A percentile compares a stretch with the other conserved stretches of the same genome.
Evolutionary conservation across 495 filamentous ascomycete genomes (phyloP).

Genomic region (Hypoxylon crocopeplum): DNA sequence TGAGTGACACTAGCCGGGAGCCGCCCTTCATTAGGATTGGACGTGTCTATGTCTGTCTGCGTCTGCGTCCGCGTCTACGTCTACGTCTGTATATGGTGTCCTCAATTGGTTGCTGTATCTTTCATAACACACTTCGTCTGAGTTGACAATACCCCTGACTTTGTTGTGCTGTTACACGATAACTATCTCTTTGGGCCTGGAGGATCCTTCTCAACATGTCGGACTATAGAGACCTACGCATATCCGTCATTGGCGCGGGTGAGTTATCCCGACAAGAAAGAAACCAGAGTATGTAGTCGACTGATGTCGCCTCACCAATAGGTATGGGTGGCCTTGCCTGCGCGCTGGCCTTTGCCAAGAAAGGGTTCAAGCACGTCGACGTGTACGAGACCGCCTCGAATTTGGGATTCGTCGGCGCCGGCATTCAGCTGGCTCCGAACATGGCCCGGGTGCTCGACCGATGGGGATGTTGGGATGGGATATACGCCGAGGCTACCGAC

Average conservation of each 20-base stretch:
- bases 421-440: slow-evolving; percentile 83
- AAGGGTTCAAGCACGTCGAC: slow-evolving; percentile 74
- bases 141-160: slow-evolving; percentile 3
- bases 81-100: background rate
- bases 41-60: background rate
- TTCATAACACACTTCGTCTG: background rate
- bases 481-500: slow-evolving; percentile 65
- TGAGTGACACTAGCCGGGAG: slow-evolving; percentile 1
- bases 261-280: slow-evolving; percentile 16
- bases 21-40: slow-evolving; percentile 12
- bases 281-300: background rate
- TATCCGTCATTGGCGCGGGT: slow-evolving; percentile 55
- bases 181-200: background rate
- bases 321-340: slow-evolving; percentile 80
- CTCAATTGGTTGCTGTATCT: slow-evolving; percentile 10
- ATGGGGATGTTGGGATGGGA: slow-evolving; percentile 71
- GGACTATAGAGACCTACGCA: slow-evolving; percentile 49
- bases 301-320: slow-evolving; percentile 36
- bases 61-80: too few species aligned
- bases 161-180: slow-evolving; percentile 19
- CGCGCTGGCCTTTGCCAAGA: slow-evolving; percentile 74
- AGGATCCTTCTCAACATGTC: slow-evolving; percentile 48
- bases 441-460: slow-evolving; percentile 76
- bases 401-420: slow-evolving; percentile 81
- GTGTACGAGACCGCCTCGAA: slow-evolving; percentile 77